Evolutionary conservation across 306 rosid species (phyloP).

Genomic region (Vicia villosa): DNA sequence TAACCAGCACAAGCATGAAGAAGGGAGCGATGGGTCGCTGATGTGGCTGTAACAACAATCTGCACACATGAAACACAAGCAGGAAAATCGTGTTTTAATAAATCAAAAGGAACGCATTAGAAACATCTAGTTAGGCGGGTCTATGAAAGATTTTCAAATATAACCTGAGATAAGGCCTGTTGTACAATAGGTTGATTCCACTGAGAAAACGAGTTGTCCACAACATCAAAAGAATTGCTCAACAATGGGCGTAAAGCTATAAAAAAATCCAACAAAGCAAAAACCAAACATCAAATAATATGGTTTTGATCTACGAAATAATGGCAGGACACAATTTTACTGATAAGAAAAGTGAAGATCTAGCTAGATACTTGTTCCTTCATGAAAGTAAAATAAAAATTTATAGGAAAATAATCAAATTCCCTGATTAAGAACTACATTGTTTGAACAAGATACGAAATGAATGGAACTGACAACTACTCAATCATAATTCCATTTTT

Average conservation of each 20-base stretch:
- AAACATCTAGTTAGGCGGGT: conserved; percentile 20
- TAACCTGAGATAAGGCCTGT: conserved; percentile 88
- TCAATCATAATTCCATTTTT: conserved; percentile 14
- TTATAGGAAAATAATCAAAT: not conserved
- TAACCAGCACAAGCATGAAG: conserved; percentile 91
- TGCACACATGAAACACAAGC: conserved; percentile 49
- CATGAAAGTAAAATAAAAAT: not conserved
- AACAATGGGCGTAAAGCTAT: conserved; percentile 84
- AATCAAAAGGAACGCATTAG: conserved; percentile 13
- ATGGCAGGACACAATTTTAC: conserved; percentile 8
- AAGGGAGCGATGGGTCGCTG: conserved; percentile 67
- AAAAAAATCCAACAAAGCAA: conserved; percentile 38
- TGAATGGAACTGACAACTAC: conserved; percentile 15
- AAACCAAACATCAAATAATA: conserved; percentile 31
- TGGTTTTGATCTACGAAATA: conserved; percentile 4
- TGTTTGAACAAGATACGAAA: conserved; percentile 14
- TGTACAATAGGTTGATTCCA: conserved; percentile 89
- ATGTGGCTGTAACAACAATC: conserved; percentile 71
- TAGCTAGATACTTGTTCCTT: not conserved
- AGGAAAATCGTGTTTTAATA: conserved; percentile 35
- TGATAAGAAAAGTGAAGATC: conserved; percentile 1
- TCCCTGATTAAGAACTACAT: conserved; percentile 7
- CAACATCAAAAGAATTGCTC: conserved; percentile 61
- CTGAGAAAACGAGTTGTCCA: conserved; percentile 75
- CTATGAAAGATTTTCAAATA: conserved; percentile 20